A percentile compares a stretch with the other conserved stretches of the same genome.
These are phyloP conservation scores for Fusarium cicatricum DNA, from an alignment of 2,329 filamentous ascomycete species.

Conservation along the genomic window DNA sequence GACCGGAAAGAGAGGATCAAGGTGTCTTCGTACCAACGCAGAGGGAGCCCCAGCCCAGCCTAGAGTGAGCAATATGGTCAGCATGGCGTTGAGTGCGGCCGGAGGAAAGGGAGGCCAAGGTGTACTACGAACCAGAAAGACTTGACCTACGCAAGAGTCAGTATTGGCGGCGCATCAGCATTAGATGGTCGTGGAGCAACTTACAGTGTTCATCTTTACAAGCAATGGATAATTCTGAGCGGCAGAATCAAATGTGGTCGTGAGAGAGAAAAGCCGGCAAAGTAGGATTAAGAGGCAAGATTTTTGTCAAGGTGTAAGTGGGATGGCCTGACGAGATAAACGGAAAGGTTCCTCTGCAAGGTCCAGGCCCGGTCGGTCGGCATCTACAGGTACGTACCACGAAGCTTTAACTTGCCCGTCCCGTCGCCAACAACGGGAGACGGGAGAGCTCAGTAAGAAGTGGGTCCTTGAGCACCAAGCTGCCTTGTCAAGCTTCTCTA, in stretches of 20 bases:
- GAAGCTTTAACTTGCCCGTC: neutral
- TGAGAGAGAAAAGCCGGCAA: slow-evolving; percentile 15
- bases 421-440: neutral
- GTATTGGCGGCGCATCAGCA: slow-evolving; percentile 22
- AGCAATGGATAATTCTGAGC: slow-evolving; percentile 1
- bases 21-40: slow-evolving; percentile 72
- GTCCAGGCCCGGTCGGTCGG: slow-evolving; percentile 32
- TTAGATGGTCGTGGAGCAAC: slow-evolving; percentile 33
- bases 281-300: slow-evolving; percentile 34
- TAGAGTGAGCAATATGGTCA: slow-evolving; percentile 47
- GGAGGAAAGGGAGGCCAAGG: slow-evolving; percentile 7
- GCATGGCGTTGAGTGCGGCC: slow-evolving; percentile 7
- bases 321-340: slow-evolving; percentile 42
- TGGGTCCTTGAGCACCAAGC: too few relatives aligned
- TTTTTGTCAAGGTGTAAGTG: slow-evolving; percentile 41
- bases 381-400: slow-evolving; percentile 36
- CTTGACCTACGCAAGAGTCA: slow-evolving; percentile 58
- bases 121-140: slow-evolving; percentile 67
- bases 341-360: slow-evolving; percentile 26
- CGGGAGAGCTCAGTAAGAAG: too few relatives aligned
- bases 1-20: neutral
- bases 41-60: slow-evolving; percentile 91
- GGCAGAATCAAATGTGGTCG: slow-evolving; percentile 12
- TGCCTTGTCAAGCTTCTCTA: too few relatives aligned
- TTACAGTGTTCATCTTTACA: slow-evolving; percentile 64